Conservation (phyloP, 1,284 basidiomycete genomes). For the Naganishia sp. region DNA sequence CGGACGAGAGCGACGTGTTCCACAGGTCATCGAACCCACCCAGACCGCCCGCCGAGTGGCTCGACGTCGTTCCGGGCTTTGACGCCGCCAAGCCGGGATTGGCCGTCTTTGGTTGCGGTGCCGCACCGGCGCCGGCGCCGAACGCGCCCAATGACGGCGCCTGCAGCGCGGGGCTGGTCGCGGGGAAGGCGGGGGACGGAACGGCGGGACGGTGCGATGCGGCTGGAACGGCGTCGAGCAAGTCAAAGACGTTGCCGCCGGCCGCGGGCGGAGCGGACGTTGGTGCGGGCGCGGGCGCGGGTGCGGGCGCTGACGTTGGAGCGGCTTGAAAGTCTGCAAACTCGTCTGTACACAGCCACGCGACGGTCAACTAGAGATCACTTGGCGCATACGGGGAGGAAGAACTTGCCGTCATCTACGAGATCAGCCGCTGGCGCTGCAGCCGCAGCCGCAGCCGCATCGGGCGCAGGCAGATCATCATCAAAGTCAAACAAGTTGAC, state of each 20-base stretch:
- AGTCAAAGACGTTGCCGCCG: conserved; percentile 54
- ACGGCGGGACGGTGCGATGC: conserved; percentile 27
- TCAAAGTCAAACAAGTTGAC: conserved; percentile 79
- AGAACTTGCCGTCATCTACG: conserved; percentile 39
- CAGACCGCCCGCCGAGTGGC: conserved; percentile 34
- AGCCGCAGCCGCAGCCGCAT: conserved; percentile 50
- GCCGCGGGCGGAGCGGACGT: conserved; percentile 32
- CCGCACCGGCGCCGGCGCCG: not conserved
- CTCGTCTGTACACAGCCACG: conserved; percentile 69
- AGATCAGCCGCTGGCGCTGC: conserved; percentile 48
- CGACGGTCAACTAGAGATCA: conserved; percentile 53
- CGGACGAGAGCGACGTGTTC: conserved; percentile 72
- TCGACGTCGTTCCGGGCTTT: conserved; percentile 41
- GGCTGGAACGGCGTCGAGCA: conserved; percentile 53
- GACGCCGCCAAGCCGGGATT: conserved; percentile 14
- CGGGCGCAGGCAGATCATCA: conserved; percentile 58
- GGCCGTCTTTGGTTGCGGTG: conserved; percentile 33
- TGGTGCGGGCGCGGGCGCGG: conserved; percentile 38
- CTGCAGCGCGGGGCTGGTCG: conserved; percentile 24
- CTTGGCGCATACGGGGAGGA: not conserved
- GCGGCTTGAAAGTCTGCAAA: conserved; percentile 90
- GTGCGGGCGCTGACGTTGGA: conserved; percentile 49
- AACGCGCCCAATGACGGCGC: conserved; percentile 16
- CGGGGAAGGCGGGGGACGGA: conserved; percentile 35
- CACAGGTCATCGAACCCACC: conserved; percentile 82